Evolutionary conservation across 2,329 filamentous ascomycete genomes (phyloP).

Genomic region (Trichoderma aggressivum): DNA sequence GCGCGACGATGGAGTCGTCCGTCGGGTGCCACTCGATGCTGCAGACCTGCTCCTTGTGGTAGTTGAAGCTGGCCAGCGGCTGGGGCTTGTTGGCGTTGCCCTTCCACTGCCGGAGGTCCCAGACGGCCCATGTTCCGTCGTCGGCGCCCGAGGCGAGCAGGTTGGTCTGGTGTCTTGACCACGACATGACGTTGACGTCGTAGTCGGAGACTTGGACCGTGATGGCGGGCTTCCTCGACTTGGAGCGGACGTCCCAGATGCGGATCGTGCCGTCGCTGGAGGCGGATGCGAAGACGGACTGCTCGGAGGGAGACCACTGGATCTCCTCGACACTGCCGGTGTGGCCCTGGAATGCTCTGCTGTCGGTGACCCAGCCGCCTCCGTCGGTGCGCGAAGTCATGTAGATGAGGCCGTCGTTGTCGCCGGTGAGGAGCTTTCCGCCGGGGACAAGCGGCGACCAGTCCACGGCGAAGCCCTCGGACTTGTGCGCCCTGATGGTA

Average conservation of each 20-base stretch:
- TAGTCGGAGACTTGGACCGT: slow-evolving; percentile 77
- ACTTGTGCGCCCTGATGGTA: slow-evolving; percentile 86
- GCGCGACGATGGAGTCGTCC: slow-evolving; percentile 91
- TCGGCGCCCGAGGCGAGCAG: slow-evolving; percentile 90
- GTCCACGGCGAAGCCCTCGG: slow-evolving; percentile 94
- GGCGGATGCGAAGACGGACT: slow-evolving; percentile 89
- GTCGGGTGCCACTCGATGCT: slow-evolving; percentile 96
- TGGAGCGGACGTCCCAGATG: slow-evolving; percentile 92
- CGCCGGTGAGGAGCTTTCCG: slow-evolving; percentile 86
- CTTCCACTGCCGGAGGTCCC: slow-evolving; percentile 97
- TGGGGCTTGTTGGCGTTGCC: slow-evolving; percentile 57
- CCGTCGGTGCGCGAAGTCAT: slow-evolving; percentile 81
- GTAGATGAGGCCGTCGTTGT: slow-evolving; percentile 87
- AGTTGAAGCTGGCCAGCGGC: slow-evolving; percentile 88
- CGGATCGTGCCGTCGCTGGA: slow-evolving; percentile 93
- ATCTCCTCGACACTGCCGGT: slow-evolving; percentile 85
- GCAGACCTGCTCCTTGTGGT: slow-evolving; percentile 96
- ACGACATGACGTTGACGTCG: slow-evolving; percentile 95
- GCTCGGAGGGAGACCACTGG: slow-evolving; percentile 93
- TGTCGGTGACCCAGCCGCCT: slow-evolving; percentile 86
- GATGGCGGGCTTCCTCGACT: slow-evolving; percentile 82
- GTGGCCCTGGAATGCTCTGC: slow-evolving; percentile 79
- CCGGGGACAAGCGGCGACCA: slow-evolving; percentile 78
- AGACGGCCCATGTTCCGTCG: slow-evolving; percentile 90
- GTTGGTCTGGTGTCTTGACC: slow-evolving; percentile 85